A percentile compares a stretch with the other conserved stretches of the same genome.
Evolutionary conservation across 495 filamentous ascomycete species (phyloP).

Genomic region (Podospora tetraspora): DNA sequence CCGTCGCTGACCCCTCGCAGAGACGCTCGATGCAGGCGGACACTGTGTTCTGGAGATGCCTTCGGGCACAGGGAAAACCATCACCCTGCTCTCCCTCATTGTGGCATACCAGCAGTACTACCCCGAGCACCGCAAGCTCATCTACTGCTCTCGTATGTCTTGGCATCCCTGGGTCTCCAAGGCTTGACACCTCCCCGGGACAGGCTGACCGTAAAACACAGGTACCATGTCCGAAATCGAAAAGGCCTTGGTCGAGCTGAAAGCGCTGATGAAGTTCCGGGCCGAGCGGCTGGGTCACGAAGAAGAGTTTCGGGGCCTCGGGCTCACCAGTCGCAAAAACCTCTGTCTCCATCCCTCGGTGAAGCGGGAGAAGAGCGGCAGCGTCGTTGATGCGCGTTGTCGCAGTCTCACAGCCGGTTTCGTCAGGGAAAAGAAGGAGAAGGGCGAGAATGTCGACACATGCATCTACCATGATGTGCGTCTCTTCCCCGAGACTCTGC

Average conservation of each 20-base stretch:
- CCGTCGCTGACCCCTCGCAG: slow-evolving; percentile 27
- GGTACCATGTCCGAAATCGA: slow-evolving; percentile 90
- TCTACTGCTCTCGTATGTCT: slow-evolving; percentile 86
- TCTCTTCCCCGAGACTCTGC: background rate
- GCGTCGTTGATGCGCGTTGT: slow-evolving; percentile 89
- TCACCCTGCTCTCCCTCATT: slow-evolving; percentile 91
- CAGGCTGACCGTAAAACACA: slow-evolving; percentile 13
- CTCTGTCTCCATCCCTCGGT: slow-evolving; percentile 94
- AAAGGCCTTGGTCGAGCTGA: slow-evolving; percentile 89
- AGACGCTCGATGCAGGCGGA: slow-evolving; percentile 87
- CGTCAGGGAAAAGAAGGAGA: slow-evolving; percentile 91
- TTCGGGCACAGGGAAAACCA: slow-evolving; percentile 98
- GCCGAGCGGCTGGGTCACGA: slow-evolving; percentile 75
- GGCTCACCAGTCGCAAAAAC: slow-evolving; percentile 94
- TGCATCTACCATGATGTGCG: slow-evolving; percentile 91
- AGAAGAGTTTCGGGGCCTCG: slow-evolving; percentile 90
- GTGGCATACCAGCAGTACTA: slow-evolving; percentile 92
- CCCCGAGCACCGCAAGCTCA: slow-evolving; percentile 86
- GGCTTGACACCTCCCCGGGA: background rate
- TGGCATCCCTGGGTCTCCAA: slow-evolving; percentile 6
- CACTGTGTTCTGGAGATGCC: slow-evolving; percentile 99
- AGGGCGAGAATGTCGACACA: slow-evolving; percentile 86
- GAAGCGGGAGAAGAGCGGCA: slow-evolving; percentile 89
- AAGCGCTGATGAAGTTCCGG: slow-evolving; percentile 90
- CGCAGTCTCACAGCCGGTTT: slow-evolving; percentile 94